A percentile compares a stretch with the other conserved stretches of the same genome.
Conservation (phyloP, 306 rosid genomes). For the Fagus crenata region DNA sequence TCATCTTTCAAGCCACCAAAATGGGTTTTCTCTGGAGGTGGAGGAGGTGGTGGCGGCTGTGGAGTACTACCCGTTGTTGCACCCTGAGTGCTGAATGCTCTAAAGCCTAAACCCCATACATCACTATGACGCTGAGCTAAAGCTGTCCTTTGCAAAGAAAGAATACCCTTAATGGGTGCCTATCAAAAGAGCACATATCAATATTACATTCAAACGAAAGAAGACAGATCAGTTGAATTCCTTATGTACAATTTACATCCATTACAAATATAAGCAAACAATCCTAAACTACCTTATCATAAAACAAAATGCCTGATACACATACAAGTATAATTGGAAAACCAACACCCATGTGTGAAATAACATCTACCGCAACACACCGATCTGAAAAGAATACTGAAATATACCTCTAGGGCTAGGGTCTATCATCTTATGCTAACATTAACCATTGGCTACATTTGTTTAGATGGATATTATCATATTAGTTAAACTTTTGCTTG, state of each 20-base stretch:
- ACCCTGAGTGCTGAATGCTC: conserved; percentile 78
- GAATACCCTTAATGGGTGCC: conserved; percentile 76
- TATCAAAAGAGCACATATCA: conserved; percentile 25
- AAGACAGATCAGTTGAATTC: background rate
- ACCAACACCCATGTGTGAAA: background rate
- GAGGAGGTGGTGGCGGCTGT: conserved; percentile 83
- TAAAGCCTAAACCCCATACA: conserved; percentile 50
- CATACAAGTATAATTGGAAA: background rate
- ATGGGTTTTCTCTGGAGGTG: conserved; percentile 93
- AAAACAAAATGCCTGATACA: background rate
- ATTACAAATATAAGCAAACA: background rate
- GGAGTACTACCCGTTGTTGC: conserved; percentile 62
- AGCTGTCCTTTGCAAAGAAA: conserved; percentile 51
- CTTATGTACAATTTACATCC: background rate
- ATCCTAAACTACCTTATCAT: background rate
- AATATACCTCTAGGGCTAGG: background rate
- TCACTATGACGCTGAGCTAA: conserved; percentile 49
- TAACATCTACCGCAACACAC: background rate
- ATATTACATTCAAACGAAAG: conserved; percentile 2
- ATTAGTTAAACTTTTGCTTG: too few species aligned
- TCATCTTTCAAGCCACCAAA: conserved; percentile 96
- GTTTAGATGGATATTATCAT: background rate
- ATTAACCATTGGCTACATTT: background rate
- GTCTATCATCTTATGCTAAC: background rate
- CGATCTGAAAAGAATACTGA: background rate